Evolutionary conservation across 2,329 filamentous ascomycete species (phyloP).

Genomic region (Sclerotinia nivalis): DNA sequence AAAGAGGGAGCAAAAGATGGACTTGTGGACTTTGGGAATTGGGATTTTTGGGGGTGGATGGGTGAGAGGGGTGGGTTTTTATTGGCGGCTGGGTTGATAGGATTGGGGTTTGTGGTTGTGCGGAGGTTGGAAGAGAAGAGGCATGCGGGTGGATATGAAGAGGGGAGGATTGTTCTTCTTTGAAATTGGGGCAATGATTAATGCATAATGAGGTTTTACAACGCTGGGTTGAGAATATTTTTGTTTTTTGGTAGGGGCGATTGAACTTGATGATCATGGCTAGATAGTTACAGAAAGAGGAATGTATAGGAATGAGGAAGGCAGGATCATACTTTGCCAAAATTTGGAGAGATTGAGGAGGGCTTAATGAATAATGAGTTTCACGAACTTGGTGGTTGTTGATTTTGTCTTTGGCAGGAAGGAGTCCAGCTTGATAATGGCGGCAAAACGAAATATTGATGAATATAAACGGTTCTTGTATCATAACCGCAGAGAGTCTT

Average conservation of each 20-base stretch:
- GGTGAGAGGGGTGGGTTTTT: neutral
- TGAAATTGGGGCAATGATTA: neutral
- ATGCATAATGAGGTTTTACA: neutral
- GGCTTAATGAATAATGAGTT: no score
- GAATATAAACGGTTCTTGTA: neutral
- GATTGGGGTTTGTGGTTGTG: neutral
- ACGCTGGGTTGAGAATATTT: neutral
- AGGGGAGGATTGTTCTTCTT: neutral
- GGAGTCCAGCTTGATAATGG: neutral
- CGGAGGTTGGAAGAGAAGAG: neutral
- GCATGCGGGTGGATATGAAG: no score
- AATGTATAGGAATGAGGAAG: no score
- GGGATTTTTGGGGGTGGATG: neutral
- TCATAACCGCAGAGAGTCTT: no score
- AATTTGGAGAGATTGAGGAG: no score
- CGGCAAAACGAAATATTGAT: conserved; percentile 38
- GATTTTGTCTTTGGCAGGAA: no score
- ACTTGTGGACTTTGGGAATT: neutral
- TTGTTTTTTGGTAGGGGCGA: neutral
- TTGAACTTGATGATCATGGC: neutral
- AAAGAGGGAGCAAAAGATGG: neutral
- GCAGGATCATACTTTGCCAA: no score
- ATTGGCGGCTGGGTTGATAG: neutral
- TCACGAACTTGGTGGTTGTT: no score
- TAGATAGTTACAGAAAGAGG: no score